Conservation (phyloP, 179 eudicot genomes). For the Heliamphora pulchella region DNA sequence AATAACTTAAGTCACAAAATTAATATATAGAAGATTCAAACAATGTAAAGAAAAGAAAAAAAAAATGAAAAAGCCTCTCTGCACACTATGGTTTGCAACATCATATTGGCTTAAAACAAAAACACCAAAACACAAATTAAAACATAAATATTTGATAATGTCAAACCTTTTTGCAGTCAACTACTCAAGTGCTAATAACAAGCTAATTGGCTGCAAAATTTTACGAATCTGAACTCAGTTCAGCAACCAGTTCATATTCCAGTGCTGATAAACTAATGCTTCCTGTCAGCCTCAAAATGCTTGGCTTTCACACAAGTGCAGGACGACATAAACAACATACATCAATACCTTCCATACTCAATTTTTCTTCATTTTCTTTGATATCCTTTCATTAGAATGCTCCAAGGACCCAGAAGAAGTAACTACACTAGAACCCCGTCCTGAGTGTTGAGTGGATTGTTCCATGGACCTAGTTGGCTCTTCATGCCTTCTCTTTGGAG, state of each 20-base stretch:
- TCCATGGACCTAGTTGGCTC: slow-evolving; percentile 28
- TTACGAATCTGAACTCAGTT: background rate
- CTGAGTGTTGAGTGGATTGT: slow-evolving; percentile 37
- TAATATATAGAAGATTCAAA: background rate
- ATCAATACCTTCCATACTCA: background rate
- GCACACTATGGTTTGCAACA: background rate
- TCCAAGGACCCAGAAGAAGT: slow-evolving; percentile 46
- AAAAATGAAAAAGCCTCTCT: background rate
- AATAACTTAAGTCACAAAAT: background rate
- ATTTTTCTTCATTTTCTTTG: slow-evolving; percentile 32
- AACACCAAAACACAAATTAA: background rate
- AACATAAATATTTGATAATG: background rate
- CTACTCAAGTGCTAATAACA: background rate
- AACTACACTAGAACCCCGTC: slow-evolving; percentile 36
- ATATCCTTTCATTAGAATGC: slow-evolving; percentile 41
- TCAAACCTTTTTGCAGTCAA: background rate
- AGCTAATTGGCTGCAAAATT: background rate
- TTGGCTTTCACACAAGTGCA: background rate
- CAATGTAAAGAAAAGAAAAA: background rate
- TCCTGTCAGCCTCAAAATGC: background rate
- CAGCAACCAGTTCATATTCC: background rate
- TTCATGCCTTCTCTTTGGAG: slow-evolving; percentile 33
- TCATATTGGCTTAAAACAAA: background rate
- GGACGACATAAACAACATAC: background rate
- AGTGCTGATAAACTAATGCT: background rate